Evolutionary conservation across 768 basidiomycete species (phyloP), one percentile per base, ranked within the genome.

Genomic region (Naganishia antarctica): DNA sequence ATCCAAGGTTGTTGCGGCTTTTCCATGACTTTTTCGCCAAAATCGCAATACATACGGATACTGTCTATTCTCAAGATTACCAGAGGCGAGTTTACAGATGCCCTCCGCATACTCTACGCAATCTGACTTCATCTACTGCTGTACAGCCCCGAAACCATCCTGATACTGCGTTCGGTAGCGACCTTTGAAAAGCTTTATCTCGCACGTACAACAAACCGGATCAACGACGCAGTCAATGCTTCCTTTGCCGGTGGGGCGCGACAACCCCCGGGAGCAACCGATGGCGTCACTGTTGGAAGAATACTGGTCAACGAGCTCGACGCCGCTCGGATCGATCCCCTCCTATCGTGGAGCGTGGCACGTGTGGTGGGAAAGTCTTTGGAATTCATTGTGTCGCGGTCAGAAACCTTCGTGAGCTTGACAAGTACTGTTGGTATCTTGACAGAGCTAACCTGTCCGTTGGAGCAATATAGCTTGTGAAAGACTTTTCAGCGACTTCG

Each of bases 21-120:
- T 93, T 99, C 78, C 96, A 99, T 61, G 91, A 92, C 43, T 96
- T 99, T 79, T 99, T 99, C 74, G 85, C 88, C 31, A 92, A 92
- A 75, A 91, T 98, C 59, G 86, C 91, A 2, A 88, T 94, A 12
- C 90, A 97, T 73, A 96, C 96, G 1, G 94, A 98, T 72, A 98
- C 96, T 0, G 80, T 89, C 6, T 98, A 98, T 74, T 86, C 85
- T 0, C 84, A 86, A 59, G 81, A 84, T 0, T 83, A 88, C 53
- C 96, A 99, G 79, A 91, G 90, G 91, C 89, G 60, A 67, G 76
- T 66, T 31, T n/a, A 57, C 9, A 43, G 53, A 28, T 26, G 58
- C 40, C 60, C 45, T 67, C 47, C 26, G 9, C n/a, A 5, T 37
- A 7, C 34, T 37, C 8, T 15, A 37, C 34, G n/a, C n/a, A n/a